Evolutionary conservation across 768 basidiomycete species (phyloP).

Genomic region (Boletus coccyginus): DNA sequence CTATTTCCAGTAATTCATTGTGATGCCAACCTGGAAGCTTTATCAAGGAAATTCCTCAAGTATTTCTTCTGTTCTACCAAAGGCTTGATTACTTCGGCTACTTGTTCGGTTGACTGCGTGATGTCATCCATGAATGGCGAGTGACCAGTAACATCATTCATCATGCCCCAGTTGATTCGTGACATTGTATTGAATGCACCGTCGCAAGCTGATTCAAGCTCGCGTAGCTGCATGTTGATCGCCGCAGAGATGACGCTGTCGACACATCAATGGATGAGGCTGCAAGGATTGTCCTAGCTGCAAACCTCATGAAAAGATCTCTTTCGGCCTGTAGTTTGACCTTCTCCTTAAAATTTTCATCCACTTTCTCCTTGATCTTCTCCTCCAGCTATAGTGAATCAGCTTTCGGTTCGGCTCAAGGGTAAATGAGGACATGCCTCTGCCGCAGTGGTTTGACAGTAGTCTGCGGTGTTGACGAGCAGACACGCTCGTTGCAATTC

Average conservation of each 20-base stretch:
- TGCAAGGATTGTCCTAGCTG: not conserved
- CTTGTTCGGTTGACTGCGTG: slow-evolving; percentile 67
- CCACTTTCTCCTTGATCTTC: slow-evolving; percentile 80
- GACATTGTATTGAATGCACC: slow-evolving; percentile 73
- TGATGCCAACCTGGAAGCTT: slow-evolving; percentile 73
- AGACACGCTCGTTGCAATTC: slow-evolving; percentile 82
- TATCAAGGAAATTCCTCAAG: slow-evolving; percentile 88
- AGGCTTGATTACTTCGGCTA: slow-evolving; percentile 73
- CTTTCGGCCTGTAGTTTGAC: slow-evolving; percentile 82
- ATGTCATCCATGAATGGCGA: slow-evolving; percentile 81
- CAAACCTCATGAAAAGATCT: slow-evolving; percentile 86
- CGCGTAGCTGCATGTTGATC: slow-evolving; percentile 74
- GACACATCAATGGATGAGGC: not conserved
- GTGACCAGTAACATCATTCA: slow-evolving; percentile 83
- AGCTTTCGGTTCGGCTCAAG: not conserved
- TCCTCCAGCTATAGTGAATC: slow-evolving; percentile 72
- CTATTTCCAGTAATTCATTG: not conserved
- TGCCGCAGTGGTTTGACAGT: slow-evolving; percentile 87
- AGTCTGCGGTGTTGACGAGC: slow-evolving; percentile 96
- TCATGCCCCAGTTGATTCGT: slow-evolving; percentile 72
- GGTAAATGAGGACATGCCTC: slow-evolving; percentile 51
- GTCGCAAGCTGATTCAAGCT: slow-evolving; percentile 85
- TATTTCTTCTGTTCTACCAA: slow-evolving; percentile 95
- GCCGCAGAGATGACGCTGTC: slow-evolving; percentile 79
- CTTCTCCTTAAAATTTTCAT: slow-evolving; percentile 71